A percentile compares a stretch with the other conserved stretches of the same genome.
These are phyloP conservation scores for Phytopythium ostracodes DNA, from an alignment of 352 stramenopile genomes.

Conservation along the genomic window DNA sequence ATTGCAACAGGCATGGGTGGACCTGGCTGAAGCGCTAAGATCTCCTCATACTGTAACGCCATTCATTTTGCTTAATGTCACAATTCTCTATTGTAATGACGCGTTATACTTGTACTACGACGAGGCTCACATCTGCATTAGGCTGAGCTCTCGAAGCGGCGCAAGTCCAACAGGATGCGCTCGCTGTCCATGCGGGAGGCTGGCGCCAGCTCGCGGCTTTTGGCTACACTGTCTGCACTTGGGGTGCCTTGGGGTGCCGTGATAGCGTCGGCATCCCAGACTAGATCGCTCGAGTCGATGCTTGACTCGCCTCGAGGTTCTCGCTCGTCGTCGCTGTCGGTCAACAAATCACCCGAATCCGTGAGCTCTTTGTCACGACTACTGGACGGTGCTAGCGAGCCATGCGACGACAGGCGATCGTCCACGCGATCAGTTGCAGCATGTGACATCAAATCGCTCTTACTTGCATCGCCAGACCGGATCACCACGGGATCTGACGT, in stretches of 20 bases:
- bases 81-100: no score
- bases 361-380: conserved; percentile 3
- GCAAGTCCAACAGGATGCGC: conserved; percentile 10
- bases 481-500: not conserved
- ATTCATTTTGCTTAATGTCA: not conserved
- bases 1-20: not conserved
- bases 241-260: not conserved
- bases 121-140: not conserved
- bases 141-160: not conserved
- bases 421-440: not conserved
- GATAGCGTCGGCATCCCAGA: conserved; percentile 31
- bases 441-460: no score
- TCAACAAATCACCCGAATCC: not conserved
- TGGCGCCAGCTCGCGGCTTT: not conserved
- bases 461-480: no score
- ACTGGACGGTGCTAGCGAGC: not conserved
- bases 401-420: not conserved
- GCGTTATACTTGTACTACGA: no score
- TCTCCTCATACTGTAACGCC: not conserved
- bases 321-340: conserved; percentile 6
- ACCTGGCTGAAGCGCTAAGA: not conserved
- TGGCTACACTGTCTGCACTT: not conserved
- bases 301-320: conserved; percentile 12
- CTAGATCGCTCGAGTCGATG: conserved; percentile 28
- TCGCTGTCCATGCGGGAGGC: conserved; percentile 9